Percentiles rank a stretch among this genome's conserved stretches.
Evolutionary conservation across 306 rosid genomes (phyloP).

Genomic region (Cucurbita ficifolia): DNA sequence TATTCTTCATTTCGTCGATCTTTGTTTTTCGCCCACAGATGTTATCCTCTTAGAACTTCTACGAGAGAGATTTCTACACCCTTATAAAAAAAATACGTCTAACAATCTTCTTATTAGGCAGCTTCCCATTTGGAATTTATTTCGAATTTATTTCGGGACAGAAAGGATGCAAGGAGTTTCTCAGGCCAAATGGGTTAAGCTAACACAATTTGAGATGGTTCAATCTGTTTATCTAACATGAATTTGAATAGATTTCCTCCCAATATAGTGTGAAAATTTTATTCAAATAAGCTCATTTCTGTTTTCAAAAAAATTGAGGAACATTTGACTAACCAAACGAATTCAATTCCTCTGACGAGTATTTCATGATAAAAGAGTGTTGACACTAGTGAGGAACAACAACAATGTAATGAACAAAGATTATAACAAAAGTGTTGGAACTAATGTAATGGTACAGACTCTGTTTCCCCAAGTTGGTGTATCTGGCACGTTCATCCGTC

Average conservation of each 20-base stretch:
- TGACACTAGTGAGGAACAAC: not conserved
- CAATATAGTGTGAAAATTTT: not conserved
- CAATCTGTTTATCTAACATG: not conserved
- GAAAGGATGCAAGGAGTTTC: not conserved
- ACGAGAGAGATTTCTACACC: too few species aligned
- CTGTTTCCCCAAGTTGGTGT: conserved; percentile 26
- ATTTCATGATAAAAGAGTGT: not conserved
- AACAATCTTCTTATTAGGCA: not conserved
- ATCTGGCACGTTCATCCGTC: conserved; percentile 9
- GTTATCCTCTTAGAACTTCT: too few species aligned
- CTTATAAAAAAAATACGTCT: too few species aligned
- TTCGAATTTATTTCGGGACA: not conserved
- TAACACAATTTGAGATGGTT: not conserved
- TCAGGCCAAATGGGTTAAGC: not conserved
- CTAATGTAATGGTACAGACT: conserved; percentile 42
- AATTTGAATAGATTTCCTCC: not conserved
- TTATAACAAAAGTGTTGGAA: conserved; percentile 10
- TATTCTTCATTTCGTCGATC: not conserved
- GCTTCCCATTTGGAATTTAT: too few species aligned
- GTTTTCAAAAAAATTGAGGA: not conserved
- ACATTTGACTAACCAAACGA: not conserved
- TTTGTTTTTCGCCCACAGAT: too few species aligned
- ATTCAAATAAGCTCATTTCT: not conserved
- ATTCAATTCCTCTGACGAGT: not conserved
- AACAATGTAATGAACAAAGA: conserved; percentile 24